These are phyloP conservation scores for Umbelopsis sp. DNA, from an alignment of 371 early-diverging fungal genomes.

Conservation along the genomic window DNA sequence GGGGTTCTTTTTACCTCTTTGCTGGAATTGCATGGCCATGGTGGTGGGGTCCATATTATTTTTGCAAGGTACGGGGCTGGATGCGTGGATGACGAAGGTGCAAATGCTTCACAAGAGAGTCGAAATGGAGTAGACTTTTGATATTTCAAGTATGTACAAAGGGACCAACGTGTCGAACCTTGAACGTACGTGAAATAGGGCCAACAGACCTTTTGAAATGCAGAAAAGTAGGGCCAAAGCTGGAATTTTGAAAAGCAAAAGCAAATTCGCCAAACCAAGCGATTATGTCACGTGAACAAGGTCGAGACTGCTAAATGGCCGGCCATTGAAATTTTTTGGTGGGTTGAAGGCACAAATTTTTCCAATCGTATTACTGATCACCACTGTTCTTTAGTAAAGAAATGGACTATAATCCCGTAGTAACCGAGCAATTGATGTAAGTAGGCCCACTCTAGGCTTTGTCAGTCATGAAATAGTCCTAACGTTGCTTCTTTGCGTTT, in stretches of 20 bases:
- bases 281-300: background rate
- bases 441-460: conserved; percentile 9
- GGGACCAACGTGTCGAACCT: background rate
- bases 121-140: too few relatives aligned
- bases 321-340: background rate
- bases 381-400: conserved; percentile 8
- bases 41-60: background rate
- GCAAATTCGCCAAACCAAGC: too few relatives aligned
- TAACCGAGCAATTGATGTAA: conserved; percentile 57
- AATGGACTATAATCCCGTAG: conserved; percentile 57
- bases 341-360: conserved; percentile 11
- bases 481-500: background rate
- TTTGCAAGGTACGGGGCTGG: background rate
- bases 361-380: conserved; percentile 9
- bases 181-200: background rate
- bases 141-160: background rate
- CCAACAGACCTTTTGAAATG: background rate
- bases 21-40: conserved; percentile 8
- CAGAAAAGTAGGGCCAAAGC: background rate
- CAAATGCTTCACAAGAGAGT: too few relatives aligned
- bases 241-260: too few relatives aligned
- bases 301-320: background rate
- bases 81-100: background rate
- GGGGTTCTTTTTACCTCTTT: background rate
- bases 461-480: conserved; percentile 5